Base-by-base conservation (phyloP, 2,329 filamentous ascomycete species). In the Botryosphaeria dothidea region DNA sequence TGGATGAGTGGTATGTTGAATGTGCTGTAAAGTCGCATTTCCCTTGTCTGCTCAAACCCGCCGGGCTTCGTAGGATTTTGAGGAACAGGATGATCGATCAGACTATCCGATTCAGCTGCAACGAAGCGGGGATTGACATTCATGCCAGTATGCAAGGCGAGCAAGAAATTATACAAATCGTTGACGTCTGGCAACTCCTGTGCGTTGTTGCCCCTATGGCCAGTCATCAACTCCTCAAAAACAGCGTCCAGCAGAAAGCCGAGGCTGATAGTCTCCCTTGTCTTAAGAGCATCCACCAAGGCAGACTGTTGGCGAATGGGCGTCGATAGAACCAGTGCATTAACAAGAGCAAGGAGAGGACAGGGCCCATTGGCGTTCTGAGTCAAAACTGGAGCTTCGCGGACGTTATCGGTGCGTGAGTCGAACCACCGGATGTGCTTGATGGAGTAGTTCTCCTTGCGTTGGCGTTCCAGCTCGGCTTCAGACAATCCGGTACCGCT, bases 331-430 rank as follows among this genome's bases (percentile, higher is more conserved):
- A 92, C 91, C 17, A 99, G 83, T 1, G 93, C 93, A 75, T 99
- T 99, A 66, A 98, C 93, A 4, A 99, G 83, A 2, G 95, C 95
- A 27, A 99, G 87, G 15, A 99, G 80, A 1, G 95, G 95, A 76
- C 95, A 99, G 0, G 95, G 95, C 0, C 95, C 95, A 71, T 99
- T 99, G 65, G 90, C 88, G 70, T 97, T 98, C 73, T 99, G 94
- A 3, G 96, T 88, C 45, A 98, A 81, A 64, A 98, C 92, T 0
- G 95, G 94, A 0, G 92, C 94, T n/a, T 85, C 84, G 48, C 92
- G 85, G 41, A 92, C 87, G n/a, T 85, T 83, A 1, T 82, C 75
- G 0, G 84, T 82, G 11, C 75, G 85, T 2, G 82, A 78, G 74
- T 97, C 92, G 66, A 88, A 83, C 93, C 94, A 98, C 67, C 86